A percentile compares a stretch with the other conserved stretches of the same genome.
These are phyloP conservation scores for Paxillus ammoniavirescens DNA, from an alignment of 768 basidiomycete species.

Conservation along the genomic window DNA sequence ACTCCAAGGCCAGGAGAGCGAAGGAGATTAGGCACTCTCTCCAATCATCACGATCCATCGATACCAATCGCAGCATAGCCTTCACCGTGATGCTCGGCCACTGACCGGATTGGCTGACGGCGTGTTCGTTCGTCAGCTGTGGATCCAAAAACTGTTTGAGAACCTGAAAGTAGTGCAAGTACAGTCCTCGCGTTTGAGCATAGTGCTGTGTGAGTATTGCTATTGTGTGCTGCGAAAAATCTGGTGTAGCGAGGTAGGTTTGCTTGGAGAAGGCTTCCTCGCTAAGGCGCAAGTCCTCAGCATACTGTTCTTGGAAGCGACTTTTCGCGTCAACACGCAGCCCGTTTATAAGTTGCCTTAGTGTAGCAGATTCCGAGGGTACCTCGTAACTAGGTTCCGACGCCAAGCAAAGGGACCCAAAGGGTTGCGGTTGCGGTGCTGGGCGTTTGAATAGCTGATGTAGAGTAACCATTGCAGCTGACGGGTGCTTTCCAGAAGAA, in stretches of 20 bases:
- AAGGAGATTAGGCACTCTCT: constrained; percentile 24
- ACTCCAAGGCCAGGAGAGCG: constrained; percentile 25
- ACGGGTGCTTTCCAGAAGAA: neutral
- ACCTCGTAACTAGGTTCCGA: neutral
- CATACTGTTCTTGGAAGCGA: constrained; percentile 8
- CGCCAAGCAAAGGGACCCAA: neutral
- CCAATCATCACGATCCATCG: too few relatives aligned
- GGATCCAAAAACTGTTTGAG: constrained; percentile 14
- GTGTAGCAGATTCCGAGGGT: neutral
- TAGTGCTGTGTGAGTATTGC: constrained; percentile 1
- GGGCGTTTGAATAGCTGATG: neutral
- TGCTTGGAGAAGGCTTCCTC: constrained; percentile 6
- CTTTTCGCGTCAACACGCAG: neutral
- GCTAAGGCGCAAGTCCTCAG: constrained; percentile 5
- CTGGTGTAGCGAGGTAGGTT: neutral
- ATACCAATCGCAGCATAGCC: constrained; percentile 30
- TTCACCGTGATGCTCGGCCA: constrained; percentile 36
- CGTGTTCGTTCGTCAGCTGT: constrained; percentile 5
- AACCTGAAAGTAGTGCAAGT: neutral
- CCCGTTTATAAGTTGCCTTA: neutral
- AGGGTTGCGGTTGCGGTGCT: neutral
- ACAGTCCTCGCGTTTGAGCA: neutral
- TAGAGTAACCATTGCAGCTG: neutral
- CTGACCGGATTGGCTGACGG: constrained; percentile 17
- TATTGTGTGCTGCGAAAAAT: neutral